phyloP scores from a whole-genome alignment of 1,284 basidiomycete genomes.

The Entoloma clypeatum region DNA sequence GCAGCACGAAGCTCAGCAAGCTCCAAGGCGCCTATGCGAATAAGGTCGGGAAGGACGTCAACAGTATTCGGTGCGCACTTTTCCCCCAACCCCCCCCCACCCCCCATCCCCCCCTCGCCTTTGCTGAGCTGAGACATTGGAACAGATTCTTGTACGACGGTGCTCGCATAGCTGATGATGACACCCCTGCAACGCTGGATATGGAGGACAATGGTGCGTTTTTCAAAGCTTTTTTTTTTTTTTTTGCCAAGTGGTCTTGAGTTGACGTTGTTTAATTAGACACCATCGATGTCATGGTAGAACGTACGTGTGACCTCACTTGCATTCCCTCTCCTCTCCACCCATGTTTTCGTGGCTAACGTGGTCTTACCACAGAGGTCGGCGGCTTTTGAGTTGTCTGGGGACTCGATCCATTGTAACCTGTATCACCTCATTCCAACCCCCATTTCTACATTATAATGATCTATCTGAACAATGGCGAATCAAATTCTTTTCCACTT shows the following conservation, averaged over 20 bases:
- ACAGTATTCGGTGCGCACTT: slow-evolving; percentile 74
- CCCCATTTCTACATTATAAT: too few species aligned
- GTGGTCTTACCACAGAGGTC: too few species aligned
- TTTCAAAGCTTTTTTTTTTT: slow-evolving; percentile 5
- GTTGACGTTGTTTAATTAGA: slow-evolving; percentile 41
- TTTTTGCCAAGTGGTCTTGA: slow-evolving; percentile 8
- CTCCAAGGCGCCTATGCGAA: slow-evolving; percentile 90
- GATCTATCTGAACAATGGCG: too few species aligned
- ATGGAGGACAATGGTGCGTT: slow-evolving; percentile 81
- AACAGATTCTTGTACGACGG: slow-evolving; percentile 86
- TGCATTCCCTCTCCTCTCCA: too few species aligned
- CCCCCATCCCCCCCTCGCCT: background rate
- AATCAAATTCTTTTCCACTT: too few species aligned
- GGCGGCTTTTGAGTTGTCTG: too few species aligned
- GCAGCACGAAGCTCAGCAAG: slow-evolving; percentile 90
- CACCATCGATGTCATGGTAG: slow-evolving; percentile 89
- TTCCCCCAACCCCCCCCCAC: background rate
- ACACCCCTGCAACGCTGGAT: slow-evolving; percentile 78
- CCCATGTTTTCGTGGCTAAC: too few species aligned
- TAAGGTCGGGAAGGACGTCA: slow-evolving; percentile 89
- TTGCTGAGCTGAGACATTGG: background rate
- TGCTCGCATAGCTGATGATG: slow-evolving; percentile 75
- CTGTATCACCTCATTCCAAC: too few species aligned
- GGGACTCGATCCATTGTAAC: too few species aligned
- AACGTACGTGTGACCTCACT: slow-evolving; percentile 60